Percentiles rank a stretch among this genome's conserved stretches.
phyloP scores from a whole-genome alignment of 2,329 filamentous ascomycete genomes.

The Lomentospora prolificans region DNA sequence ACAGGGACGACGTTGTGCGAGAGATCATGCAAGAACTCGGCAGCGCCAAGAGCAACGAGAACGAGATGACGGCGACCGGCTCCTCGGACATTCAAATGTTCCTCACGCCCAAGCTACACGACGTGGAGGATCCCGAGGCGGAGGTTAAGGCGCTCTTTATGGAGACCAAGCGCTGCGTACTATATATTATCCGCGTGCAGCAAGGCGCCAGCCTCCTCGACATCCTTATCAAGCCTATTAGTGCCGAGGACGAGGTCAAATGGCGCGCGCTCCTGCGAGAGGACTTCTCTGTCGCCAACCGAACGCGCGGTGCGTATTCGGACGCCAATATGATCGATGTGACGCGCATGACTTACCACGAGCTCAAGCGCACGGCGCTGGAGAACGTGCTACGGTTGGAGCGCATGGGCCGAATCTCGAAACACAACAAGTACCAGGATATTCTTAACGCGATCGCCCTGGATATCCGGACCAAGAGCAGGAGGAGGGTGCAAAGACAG shows the following conservation, averaged over 20 bases:
- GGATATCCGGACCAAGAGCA: slow-evolving; percentile 95
- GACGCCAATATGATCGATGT: slow-evolving; percentile 83
- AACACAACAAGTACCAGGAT: slow-evolving; percentile 89
- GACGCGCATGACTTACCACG: slow-evolving; percentile 77
- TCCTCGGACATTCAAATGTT: slow-evolving; percentile 80
- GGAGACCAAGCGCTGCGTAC: slow-evolving; percentile 92
- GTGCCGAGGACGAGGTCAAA: slow-evolving; percentile 75
- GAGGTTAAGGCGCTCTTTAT: slow-evolving; percentile 90
- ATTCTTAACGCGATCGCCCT: slow-evolving; percentile 94
- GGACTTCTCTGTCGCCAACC: slow-evolving; percentile 61
- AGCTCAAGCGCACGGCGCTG: slow-evolving; percentile 84
- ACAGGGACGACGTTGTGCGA: slow-evolving; percentile 75
- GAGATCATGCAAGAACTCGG: slow-evolving; percentile 91
- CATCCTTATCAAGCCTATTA: slow-evolving; percentile 85
- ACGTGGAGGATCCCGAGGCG: slow-evolving; percentile 85
- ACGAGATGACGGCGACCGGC: slow-evolving; percentile 77
- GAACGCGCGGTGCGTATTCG: slow-evolving; percentile 78
- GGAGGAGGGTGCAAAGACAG: slow-evolving; percentile 81
- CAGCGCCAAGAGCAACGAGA: slow-evolving; percentile 93
- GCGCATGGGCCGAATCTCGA: slow-evolving; percentile 76
- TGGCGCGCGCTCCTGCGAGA: slow-evolving; percentile 77
- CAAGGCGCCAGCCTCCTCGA: slow-evolving; percentile 87
- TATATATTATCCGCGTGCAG: slow-evolving; percentile 97
- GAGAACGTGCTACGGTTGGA: slow-evolving; percentile 91
- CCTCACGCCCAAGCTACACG: slow-evolving; percentile 78